These are phyloP conservation scores for Aspergillus nanangensis DNA, from an alignment of 495 filamentous ascomycete species.

Conservation along the genomic window DNA sequence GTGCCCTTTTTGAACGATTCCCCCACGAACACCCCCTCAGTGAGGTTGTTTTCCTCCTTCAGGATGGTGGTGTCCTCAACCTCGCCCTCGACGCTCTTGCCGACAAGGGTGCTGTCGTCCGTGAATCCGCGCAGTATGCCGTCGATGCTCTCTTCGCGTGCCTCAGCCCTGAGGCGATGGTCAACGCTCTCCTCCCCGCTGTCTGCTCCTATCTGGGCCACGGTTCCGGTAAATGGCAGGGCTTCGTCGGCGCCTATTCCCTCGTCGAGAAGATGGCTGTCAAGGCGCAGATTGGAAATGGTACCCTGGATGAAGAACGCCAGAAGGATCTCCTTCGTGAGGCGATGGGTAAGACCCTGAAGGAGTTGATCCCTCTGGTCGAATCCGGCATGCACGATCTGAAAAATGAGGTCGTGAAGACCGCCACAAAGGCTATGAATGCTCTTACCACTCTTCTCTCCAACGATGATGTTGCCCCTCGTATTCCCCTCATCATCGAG, in stretches of 20 bases:
- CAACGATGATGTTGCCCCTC: constrained; percentile 93
- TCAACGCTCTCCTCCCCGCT: constrained; percentile 71
- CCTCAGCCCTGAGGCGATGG: constrained; percentile 75
- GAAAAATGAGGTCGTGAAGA: constrained; percentile 85
- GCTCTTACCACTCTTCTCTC: constrained; percentile 85
- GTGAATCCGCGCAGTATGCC: constrained; percentile 90
- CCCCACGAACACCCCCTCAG: constrained; percentile 70
- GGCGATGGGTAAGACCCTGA: constrained; percentile 86
- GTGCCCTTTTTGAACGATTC: constrained; percentile 87
- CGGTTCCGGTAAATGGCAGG: constrained; percentile 90
- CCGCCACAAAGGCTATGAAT: constrained; percentile 85
- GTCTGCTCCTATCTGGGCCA: constrained; percentile 71
- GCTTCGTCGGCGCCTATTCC: constrained; percentile 76
- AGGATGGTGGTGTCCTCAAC: constrained; percentile 69
- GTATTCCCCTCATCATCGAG: constrained; percentile 89
- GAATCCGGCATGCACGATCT: constrained; percentile 96
- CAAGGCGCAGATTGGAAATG: constrained; percentile 81
- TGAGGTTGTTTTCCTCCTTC: constrained; percentile 75
- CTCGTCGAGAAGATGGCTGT: constrained; percentile 87
- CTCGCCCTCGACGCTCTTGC: constrained; percentile 79
- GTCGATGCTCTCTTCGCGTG: constrained; percentile 80
- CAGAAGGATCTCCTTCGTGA: constrained; percentile 86
- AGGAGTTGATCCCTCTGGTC: constrained; percentile 84
- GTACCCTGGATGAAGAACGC: constrained; percentile 71
- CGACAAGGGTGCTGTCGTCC: constrained; percentile 85